Percentiles rank a stretch among this genome's conserved stretches.
Evolutionary conservation across 1,284 basidiomycete genomes (phyloP).

Genomic region (Pholiota adiposa): DNA sequence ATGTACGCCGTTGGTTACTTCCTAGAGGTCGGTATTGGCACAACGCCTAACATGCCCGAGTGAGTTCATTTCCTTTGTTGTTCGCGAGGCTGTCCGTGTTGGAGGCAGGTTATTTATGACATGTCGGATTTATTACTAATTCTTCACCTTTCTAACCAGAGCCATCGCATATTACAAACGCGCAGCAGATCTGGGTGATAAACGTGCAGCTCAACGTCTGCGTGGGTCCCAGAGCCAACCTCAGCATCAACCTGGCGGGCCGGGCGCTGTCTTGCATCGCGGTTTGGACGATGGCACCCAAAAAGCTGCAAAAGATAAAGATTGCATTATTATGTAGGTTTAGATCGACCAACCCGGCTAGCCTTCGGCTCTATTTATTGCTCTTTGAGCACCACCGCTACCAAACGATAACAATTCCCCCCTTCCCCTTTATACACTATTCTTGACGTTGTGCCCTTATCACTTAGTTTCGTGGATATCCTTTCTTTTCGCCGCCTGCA

Average conservation of each 20-base stretch:
- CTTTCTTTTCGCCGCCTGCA: conserved; percentile 12
- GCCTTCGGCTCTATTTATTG: neutral
- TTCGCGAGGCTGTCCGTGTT: neutral
- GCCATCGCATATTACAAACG: conserved; percentile 87
- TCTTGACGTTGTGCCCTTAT: neutral
- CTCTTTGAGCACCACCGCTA: neutral
- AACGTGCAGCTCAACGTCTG: conserved; percentile 89
- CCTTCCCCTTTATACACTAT: neutral
- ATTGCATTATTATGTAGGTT: conserved; percentile 83
- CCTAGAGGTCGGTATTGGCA: conserved; percentile 91
- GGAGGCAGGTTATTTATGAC: conserved; percentile 9
- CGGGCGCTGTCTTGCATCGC: conserved; percentile 61
- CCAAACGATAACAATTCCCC: neutral
- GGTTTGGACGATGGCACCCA: conserved; percentile 47
- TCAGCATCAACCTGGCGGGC: conserved; percentile 58
- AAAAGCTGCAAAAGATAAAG: conserved; percentile 65
- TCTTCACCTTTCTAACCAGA: conserved; percentile 37
- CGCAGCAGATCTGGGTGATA: conserved; percentile 94
- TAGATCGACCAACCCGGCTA: neutral
- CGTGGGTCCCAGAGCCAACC: conserved; percentile 63
- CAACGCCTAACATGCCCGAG: conserved; percentile 68
- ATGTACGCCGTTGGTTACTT: conserved; percentile 99
- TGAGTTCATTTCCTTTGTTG: conserved; percentile 41
- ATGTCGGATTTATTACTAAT: conserved; percentile 3
- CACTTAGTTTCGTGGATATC: neutral